Percentiles rank a stretch among this genome's conserved stretches.
These are phyloP conservation scores for Knoxdaviesia proteae DNA, from an alignment of 2,329 filamentous ascomycete species.

Conservation along the genomic window DNA sequence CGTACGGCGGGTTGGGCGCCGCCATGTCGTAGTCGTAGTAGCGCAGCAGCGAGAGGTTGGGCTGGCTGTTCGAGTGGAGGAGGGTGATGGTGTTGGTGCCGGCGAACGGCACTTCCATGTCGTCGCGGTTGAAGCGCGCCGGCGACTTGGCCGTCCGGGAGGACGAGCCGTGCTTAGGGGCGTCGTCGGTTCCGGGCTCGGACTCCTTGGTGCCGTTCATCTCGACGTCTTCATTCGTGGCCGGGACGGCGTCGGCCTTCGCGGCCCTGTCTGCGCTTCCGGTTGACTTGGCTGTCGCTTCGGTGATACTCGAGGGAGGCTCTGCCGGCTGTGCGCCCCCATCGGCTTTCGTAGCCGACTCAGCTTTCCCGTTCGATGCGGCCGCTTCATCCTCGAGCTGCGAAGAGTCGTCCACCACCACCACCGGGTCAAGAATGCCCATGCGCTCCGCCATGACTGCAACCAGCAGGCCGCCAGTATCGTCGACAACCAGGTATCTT, in stretches of 20 bases:
- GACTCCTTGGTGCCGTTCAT: neutral
- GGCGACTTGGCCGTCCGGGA: neutral
- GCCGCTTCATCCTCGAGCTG: conserved; percentile 1
- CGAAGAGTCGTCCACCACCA: conserved; percentile 9
- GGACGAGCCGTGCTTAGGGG: neutral
- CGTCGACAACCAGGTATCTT: conserved; percentile 67
- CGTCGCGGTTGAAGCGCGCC: conserved; percentile 13
- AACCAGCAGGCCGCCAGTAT: conserved; percentile 64
- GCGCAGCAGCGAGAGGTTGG: conserved; percentile 69
- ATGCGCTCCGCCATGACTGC: conserved; percentile 76
- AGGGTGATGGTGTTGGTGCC: conserved; percentile 59
- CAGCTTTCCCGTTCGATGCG: conserved; percentile 2
- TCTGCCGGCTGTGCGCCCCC: conserved; percentile 1
- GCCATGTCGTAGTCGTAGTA: conserved; percentile 73
- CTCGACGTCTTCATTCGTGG: neutral
- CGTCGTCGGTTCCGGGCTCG: neutral
- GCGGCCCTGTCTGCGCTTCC: neutral
- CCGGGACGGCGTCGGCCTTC: neutral
- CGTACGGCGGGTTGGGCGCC: conserved; percentile 32
- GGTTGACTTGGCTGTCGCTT: neutral
- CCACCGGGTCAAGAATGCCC: conserved; percentile 45
- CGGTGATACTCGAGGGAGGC: neutral
- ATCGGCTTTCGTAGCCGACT: conserved; percentile 1
- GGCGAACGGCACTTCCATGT: conserved; percentile 44
- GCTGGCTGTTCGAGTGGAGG: conserved; percentile 63